Evolutionary conservation across 2,329 filamentous ascomycete species (phyloP).

Genomic region (Taxawa tesnikishii): DNA sequence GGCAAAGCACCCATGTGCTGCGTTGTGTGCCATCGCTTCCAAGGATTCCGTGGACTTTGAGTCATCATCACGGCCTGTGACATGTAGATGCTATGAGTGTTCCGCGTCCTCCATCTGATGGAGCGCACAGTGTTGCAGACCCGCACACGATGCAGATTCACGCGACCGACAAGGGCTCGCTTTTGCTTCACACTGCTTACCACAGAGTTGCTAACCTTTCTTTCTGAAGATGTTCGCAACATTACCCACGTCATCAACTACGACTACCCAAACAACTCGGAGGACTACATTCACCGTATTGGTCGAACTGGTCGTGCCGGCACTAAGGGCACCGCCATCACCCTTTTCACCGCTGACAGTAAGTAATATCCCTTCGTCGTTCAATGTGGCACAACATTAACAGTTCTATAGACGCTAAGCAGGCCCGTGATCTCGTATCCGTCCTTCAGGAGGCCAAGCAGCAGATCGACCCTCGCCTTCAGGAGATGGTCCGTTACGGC

Average conservation of each 20-base stretch:
- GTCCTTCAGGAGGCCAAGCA: slow-evolving; percentile 96
- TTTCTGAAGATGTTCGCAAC: slow-evolving; percentile 92
- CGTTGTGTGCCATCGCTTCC: slow-evolving; percentile 34
- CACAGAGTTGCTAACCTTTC: slow-evolving; percentile 57
- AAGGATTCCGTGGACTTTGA: slow-evolving; percentile 56
- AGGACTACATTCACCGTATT: slow-evolving; percentile 59
- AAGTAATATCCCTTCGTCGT: slow-evolving; percentile 34
- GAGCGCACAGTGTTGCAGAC: slow-evolving; percentile 30
- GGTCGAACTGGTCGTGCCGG: slow-evolving; percentile 62
- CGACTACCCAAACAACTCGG: slow-evolving; percentile 93
- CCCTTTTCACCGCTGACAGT: slow-evolving; percentile 99
- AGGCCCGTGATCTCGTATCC: slow-evolving; percentile 86
- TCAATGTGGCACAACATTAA: slow-evolving; percentile 16
- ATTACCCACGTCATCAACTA: slow-evolving; percentile 99
- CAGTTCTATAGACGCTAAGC: slow-evolving; percentile 32
- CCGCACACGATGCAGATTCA: slow-evolving; percentile 21
- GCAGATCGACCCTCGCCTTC: slow-evolving; percentile 88
- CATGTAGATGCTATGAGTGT: slow-evolving; percentile 23
- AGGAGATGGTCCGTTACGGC: slow-evolving; percentile 89
- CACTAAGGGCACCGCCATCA: slow-evolving; percentile 90
- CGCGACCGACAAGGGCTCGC: slow-evolving; percentile 42
- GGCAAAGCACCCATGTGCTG: slow-evolving; percentile 6
- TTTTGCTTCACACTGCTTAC: slow-evolving; percentile 29
- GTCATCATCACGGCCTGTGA: slow-evolving; percentile 39
- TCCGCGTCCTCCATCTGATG: slow-evolving; percentile 11